Conservation (phyloP, 2,329 filamentous ascomycete species). For the Paraphaeosphaeria minitans region DNA sequence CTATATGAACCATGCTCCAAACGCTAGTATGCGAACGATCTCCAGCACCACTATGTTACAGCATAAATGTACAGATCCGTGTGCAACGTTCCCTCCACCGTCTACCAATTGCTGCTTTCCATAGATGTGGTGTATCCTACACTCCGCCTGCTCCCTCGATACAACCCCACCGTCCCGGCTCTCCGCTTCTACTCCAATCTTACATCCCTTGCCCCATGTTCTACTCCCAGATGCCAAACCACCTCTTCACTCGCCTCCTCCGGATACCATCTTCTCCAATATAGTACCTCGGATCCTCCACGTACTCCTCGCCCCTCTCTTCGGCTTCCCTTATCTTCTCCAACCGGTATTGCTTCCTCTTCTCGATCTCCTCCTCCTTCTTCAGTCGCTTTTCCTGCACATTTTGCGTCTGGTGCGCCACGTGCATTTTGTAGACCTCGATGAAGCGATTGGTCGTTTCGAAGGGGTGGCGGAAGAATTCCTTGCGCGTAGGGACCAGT, state of each 20-base stretch:
- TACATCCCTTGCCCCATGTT: background rate
- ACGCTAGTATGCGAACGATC: background rate
- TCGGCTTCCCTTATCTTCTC: slow-evolving; percentile 46
- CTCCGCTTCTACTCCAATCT: no score
- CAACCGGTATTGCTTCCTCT: slow-evolving; percentile 82
- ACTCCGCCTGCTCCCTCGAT: background rate
- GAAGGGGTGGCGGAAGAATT: slow-evolving; percentile 72
- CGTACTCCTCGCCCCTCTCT: slow-evolving; percentile 42
- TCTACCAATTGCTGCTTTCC: background rate
- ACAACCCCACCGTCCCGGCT: background rate
- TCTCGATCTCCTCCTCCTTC: slow-evolving; percentile 83
- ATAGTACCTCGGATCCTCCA: slow-evolving; percentile 45
- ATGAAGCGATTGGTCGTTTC: slow-evolving; percentile 67
- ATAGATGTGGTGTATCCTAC: slow-evolving; percentile 5
- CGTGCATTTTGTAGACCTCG: slow-evolving; percentile 77
- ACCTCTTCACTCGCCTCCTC: slow-evolving; percentile 72
- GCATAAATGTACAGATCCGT: background rate
- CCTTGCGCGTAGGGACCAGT: slow-evolving; percentile 73
- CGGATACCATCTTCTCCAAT: slow-evolving; percentile 48
- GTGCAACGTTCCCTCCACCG: background rate
- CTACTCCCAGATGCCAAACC: slow-evolving; percentile 75
- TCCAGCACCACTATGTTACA: background rate
- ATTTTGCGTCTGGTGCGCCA: slow-evolving; percentile 70
- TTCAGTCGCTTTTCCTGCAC: slow-evolving; percentile 73
- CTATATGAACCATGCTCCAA: background rate